A percentile compares a stretch with the other conserved stretches of the same genome.
These are phyloP conservation scores for Ogataea zsoltii DNA, from an alignment of 805 yeast species.

Conservation along the genomic window DNA sequence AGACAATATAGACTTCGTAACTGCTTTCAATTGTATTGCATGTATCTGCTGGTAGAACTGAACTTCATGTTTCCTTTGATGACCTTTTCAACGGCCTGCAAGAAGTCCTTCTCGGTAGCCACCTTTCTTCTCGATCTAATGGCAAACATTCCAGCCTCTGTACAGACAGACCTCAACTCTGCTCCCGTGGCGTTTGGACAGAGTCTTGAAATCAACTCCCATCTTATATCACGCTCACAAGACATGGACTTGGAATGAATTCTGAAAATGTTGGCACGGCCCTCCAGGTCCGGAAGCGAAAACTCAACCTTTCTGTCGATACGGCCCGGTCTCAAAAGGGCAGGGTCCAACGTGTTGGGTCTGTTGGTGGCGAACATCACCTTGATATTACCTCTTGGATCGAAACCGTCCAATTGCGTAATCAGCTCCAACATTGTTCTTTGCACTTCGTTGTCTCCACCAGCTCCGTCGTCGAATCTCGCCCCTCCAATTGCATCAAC, in stretches of 20 bases:
- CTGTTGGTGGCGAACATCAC: slow-evolving; percentile 99
- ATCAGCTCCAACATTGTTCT: slow-evolving; percentile 98
- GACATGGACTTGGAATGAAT: slow-evolving; percentile 98
- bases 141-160: slow-evolving; percentile 99
- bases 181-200: slow-evolving; percentile 99
- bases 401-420: slow-evolving; percentile 97
- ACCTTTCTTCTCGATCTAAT: slow-evolving; percentile 97
- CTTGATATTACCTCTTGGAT: slow-evolving; percentile 97
- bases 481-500: slow-evolving; percentile 99
- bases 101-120: slow-evolving; percentile 96
- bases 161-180: slow-evolving; percentile 95
- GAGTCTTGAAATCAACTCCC: slow-evolving; percentile 96
- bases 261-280: slow-evolving; percentile 95
- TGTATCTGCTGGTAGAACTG: slow-evolving; percentile 94
- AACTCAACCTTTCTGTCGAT: slow-evolving; percentile 98
- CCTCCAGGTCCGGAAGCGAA: slow-evolving; percentile 94
- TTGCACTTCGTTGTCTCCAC: slow-evolving; percentile 98
- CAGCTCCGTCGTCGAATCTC: slow-evolving; percentile 99
- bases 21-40: slow-evolving; percentile 81
- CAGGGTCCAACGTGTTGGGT: slow-evolving; percentile 98
- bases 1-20: no score
- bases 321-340: slow-evolving; percentile 96
- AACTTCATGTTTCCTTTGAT: slow-evolving; percentile 98
- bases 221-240: slow-evolving; percentile 94
- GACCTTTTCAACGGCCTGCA: slow-evolving; percentile 97